Evolutionary conservation across 345 rosid species (phyloP).

Genomic region (Murraya koenigii): DNA sequence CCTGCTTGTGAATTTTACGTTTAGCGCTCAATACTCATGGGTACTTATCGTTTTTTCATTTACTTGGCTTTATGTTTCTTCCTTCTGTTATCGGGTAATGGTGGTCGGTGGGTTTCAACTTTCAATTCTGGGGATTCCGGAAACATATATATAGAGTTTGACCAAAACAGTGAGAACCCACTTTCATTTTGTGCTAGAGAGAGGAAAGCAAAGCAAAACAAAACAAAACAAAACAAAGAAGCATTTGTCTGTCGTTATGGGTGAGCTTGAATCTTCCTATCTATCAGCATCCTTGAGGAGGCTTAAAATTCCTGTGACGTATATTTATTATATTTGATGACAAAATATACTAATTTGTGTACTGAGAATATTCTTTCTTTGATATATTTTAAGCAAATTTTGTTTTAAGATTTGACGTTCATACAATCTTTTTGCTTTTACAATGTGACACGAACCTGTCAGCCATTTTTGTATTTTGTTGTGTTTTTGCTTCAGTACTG

Average conservation of each 20-base stretch:
- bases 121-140: no score
- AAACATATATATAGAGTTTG: no score
- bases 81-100: no score
- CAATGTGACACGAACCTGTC: not conserved
- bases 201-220: no score
- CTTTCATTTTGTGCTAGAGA: no score
- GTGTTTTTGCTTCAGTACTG: not conserved
- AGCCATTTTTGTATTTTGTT: not conserved
- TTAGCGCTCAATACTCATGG: no score
- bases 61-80: no score
- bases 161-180: no score
- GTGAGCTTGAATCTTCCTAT: not conserved
- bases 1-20: not conserved
- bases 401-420: not conserved
- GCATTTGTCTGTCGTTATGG: constrained; percentile 6
- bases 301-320: no score
- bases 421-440: not conserved
- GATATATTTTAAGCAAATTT: not conserved
- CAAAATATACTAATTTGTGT: not conserved
- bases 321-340: not conserved
- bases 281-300: no score
- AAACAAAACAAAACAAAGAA: not conserved
- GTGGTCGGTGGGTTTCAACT: no score
- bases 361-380: not conserved
- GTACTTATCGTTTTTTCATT: no score